phyloP scores from a whole-genome alignment of 148 eudicot species.

The Silene latifolia region DNA sequence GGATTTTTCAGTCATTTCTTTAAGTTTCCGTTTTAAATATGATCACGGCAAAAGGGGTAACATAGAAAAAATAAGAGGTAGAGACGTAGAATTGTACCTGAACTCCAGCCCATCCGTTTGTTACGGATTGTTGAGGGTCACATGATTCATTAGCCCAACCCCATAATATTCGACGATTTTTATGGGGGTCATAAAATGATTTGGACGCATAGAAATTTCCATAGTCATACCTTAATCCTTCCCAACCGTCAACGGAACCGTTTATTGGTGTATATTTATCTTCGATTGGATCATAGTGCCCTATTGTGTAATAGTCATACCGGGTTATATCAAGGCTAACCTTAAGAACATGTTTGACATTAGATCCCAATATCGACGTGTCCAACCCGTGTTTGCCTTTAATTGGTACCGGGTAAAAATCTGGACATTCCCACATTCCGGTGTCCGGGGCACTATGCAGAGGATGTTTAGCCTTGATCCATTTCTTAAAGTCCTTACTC shows the following conservation, averaged over 20 bases:
- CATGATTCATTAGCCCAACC: conserved; percentile 83
- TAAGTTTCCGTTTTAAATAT: too few relatives aligned
- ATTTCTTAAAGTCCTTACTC: conserved; percentile 52
- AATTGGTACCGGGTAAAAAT: conserved; percentile 58
- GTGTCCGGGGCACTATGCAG: conserved; percentile 43
- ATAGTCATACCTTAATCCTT: conserved; percentile 71
- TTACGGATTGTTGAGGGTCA: conserved; percentile 26
- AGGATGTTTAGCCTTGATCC: conserved; percentile 60
- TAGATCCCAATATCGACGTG: conserved; percentile 29
- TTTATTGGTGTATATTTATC: conserved; percentile 51
- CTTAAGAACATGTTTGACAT: conserved; percentile 60
- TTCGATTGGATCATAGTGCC: conserved; percentile 29
- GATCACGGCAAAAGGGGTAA: not conserved
- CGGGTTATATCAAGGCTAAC: conserved; percentile 71
- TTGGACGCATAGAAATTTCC: conserved; percentile 88
- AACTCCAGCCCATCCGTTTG: conserved; percentile 80
- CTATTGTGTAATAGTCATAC: conserved; percentile 69
- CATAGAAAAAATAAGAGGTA: not conserved
- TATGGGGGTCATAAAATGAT: conserved; percentile 50
- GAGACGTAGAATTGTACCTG: conserved; percentile 32
- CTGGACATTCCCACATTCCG: conserved; percentile 87
- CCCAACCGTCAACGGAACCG: conserved; percentile 57
- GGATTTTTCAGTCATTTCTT: not conserved
- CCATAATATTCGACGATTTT: conserved; percentile 55
- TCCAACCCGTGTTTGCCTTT: conserved; percentile 45